These are phyloP conservation scores for Dryadomyces sulphureus DNA, from an alignment of 2,329 filamentous ascomycete genomes.

Conservation along the genomic window DNA sequence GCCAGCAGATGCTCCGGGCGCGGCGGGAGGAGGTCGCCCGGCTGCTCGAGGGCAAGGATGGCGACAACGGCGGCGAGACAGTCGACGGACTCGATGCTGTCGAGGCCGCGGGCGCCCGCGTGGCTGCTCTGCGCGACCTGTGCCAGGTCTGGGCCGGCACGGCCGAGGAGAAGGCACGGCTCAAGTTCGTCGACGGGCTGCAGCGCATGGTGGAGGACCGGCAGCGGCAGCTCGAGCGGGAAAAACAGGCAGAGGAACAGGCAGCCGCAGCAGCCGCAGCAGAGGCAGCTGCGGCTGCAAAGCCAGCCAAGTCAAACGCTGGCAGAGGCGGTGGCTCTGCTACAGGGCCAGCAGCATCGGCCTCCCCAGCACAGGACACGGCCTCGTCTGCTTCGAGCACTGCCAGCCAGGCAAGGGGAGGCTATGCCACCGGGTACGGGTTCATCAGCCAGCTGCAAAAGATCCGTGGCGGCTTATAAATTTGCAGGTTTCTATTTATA, in stretches of 20 bases:
- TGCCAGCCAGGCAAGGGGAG: slow-evolving; percentile 16
- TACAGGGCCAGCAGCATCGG: not conserved
- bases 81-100: slow-evolving; percentile 36
- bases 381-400: not conserved
- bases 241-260: slow-evolving; percentile 20
- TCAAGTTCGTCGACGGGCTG: slow-evolving; percentile 67
- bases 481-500: not conserved
- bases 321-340: not conserved
- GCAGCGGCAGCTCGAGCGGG: slow-evolving; percentile 36
- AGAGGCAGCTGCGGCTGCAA: slow-evolving; percentile 14
- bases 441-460: slow-evolving; percentile 49
- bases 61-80: too few relatives aligned
- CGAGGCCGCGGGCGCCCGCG: slow-evolving; percentile 55
- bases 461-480: slow-evolving; percentile 35
- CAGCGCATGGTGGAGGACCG: slow-evolving; percentile 71
- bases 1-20: slow-evolving; percentile 60
- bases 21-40: slow-evolving; percentile 57
- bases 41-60: slow-evolving; percentile 31
- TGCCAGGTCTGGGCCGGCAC: slow-evolving; percentile 88
- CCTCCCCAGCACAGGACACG: not conserved
- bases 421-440: slow-evolving; percentile 36
- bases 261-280: slow-evolving; percentile 19
- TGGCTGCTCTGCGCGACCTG: slow-evolving; percentile 65
- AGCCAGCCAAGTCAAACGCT: not conserved
- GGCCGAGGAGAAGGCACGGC: slow-evolving; percentile 76